These are phyloP conservation scores for Dothidotthia symphoricarpi DNA, from an alignment of 2,329 filamentous ascomycete species.

Conservation along the genomic window DNA sequence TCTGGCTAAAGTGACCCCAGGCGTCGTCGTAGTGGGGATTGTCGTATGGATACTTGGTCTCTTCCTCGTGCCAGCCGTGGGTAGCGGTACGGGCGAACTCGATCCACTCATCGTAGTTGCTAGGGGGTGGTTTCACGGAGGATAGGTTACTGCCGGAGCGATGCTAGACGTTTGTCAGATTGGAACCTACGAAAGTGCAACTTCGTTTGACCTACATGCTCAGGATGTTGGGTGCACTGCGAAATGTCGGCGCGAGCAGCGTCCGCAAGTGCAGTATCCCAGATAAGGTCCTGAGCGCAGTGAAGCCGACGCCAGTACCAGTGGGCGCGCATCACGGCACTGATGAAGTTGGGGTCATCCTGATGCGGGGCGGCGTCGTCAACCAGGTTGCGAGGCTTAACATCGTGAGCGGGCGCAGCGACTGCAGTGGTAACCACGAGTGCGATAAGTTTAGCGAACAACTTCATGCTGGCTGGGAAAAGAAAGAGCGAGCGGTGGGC, in stretches of 20 bases:
- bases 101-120: slow-evolving; percentile 27
- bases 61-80: slow-evolving; percentile 41
- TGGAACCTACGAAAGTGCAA: too few species aligned
- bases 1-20: slow-evolving; percentile 42
- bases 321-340: slow-evolving; percentile 35
- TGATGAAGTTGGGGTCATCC: slow-evolving; percentile 33
- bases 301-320: slow-evolving; percentile 40
- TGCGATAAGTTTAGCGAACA: slow-evolving; percentile 17
- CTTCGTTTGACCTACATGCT: slow-evolving; percentile 23
- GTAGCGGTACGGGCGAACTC: slow-evolving; percentile 28
- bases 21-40: slow-evolving; percentile 28
- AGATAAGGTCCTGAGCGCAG: slow-evolving; percentile 37
- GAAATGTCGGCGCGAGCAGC: slow-evolving; percentile 26
- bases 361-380: slow-evolving; percentile 24
- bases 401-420: slow-evolving; percentile 21
- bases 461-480: slow-evolving; percentile 26
- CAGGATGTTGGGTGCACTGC: slow-evolving; percentile 23
- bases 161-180: too few species aligned
- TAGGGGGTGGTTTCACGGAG: slow-evolving; percentile 22
- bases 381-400: slow-evolving; percentile 16
- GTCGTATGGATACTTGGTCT: slow-evolving; percentile 36
- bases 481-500: slow-evolving; percentile 1
- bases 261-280: slow-evolving; percentile 31
- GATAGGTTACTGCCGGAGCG: slow-evolving; percentile 38
- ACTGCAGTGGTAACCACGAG: slow-evolving; percentile 22